phyloP scores from a whole-genome alignment of 441 rosid genomes.

The Flueggea neowawraea region DNA sequence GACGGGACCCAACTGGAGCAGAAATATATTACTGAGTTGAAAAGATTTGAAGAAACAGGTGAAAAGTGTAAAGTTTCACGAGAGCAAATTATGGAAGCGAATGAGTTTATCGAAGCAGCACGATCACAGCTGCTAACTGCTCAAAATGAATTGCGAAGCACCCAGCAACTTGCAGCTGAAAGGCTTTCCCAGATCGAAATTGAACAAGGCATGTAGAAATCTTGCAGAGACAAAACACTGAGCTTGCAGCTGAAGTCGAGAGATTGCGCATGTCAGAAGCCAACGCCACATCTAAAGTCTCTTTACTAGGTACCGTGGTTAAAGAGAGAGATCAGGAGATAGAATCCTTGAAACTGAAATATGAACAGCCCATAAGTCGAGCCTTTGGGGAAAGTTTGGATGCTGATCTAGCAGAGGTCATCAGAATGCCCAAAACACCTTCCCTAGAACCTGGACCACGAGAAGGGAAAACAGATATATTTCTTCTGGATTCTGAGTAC shows the following conservation, averaged over 20 bases:
- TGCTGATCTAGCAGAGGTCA: slow-evolving; percentile 54
- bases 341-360: slow-evolving; percentile 56
- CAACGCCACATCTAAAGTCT: slow-evolving; percentile 56
- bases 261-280: slow-evolving; percentile 48
- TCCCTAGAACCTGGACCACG: slow-evolving; percentile 54
- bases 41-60: slow-evolving; percentile 65
- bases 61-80: slow-evolving; percentile 63
- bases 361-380: slow-evolving; percentile 59
- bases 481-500: slow-evolving; percentile 53
- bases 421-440: slow-evolving; percentile 54
- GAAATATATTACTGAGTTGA: slow-evolving; percentile 62
- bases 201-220: slow-evolving; percentile 54
- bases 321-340: slow-evolving; percentile 84
- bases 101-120: slow-evolving; percentile 62
- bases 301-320: slow-evolving; percentile 66
- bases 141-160: slow-evolving; percentile 57
- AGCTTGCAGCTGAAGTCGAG: slow-evolving; percentile 43
- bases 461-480: slow-evolving; percentile 54
- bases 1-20: slow-evolving; percentile 65
- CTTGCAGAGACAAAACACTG: slow-evolving; percentile 55
- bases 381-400: slow-evolving; percentile 57
- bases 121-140: slow-evolving; percentile 56
- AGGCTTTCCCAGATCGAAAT: slow-evolving; percentile 63
- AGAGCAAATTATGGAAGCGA: slow-evolving; percentile 66
- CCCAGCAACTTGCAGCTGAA: slow-evolving; percentile 62